A percentile compares a stretch with the other conserved stretches of the same genome.
Evolutionary conservation across 2,329 filamentous ascomycete genomes (phyloP).

Genomic region (Ophiocordyceps camponoti-rufipedis): DNA sequence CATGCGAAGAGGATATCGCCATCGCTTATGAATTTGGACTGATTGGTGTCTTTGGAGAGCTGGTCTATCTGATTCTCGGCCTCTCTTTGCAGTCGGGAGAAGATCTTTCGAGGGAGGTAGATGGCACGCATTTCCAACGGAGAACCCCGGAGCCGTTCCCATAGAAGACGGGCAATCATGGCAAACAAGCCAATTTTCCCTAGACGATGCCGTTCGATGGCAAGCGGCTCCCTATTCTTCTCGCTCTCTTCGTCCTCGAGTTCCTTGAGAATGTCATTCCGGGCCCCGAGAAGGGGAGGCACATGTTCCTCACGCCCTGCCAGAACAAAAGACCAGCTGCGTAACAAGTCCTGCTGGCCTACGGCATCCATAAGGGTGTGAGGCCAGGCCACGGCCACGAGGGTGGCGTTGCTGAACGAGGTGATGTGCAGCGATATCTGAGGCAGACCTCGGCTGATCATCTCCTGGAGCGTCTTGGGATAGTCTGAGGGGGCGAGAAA

Average conservation of each 20-base stretch:
- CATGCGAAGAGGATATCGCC: conserved; percentile 26
- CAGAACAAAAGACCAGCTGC: conserved; percentile 26
- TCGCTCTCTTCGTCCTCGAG: neutral
- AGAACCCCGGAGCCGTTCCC: neutral
- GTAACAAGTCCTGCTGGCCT: conserved; percentile 21
- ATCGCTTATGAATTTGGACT: conserved; percentile 21
- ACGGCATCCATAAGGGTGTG: conserved; percentile 29
- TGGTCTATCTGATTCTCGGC: neutral
- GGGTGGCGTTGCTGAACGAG: conserved; percentile 28
- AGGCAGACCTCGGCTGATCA: conserved; percentile 20
- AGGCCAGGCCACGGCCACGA: conserved; percentile 25
- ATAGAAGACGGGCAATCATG: neutral
- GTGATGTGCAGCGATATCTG: conserved; percentile 28
- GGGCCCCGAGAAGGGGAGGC: conserved; percentile 13
- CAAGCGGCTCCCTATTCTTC: neutral
- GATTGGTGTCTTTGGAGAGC: neutral
- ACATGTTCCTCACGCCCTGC: conserved; percentile 23
- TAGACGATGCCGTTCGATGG: neutral
- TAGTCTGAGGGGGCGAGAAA: conserved; percentile 4
- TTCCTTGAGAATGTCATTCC: conserved; percentile 1
- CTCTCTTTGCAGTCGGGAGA: neutral
- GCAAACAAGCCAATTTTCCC: neutral
- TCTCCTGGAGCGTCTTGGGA: conserved; percentile 18
- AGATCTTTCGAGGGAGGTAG: neutral
- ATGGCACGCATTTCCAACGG: neutral